Evolutionary conservation across 2,329 filamentous ascomycete species (phyloP), one percentile per base, ranked within the genome.

Genomic region (Calonectria hongkongensis): DNA sequence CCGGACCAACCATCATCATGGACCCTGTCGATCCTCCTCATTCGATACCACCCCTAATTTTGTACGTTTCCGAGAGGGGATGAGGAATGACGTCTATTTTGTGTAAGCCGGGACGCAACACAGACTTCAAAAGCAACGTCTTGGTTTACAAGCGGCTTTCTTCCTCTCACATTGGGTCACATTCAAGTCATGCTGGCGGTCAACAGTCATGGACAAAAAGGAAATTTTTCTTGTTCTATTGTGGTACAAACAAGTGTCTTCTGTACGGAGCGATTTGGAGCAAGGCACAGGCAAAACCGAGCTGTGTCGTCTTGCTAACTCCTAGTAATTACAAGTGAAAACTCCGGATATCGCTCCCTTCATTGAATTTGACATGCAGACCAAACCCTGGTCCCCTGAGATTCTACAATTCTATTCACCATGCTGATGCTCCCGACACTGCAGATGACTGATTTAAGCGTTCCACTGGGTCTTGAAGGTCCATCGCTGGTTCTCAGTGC

Each of bases 391-490:
- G 66, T 70, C 67, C 56, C 68, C 63, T 70, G 45, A 78, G 73
- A 74, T 73, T 64, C 67, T 72, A 74, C 64, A 74, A 54, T 45
- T 18, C 45, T 68, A 50, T 50, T 48, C 45, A 30, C 58, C 25
- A 50, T 47, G 12, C 48, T 28, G 50, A 27, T 36, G 39, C 16
- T 25, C 30, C n/a, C 43, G 10, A 21, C n/a, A 8, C 13, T 16
- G 25, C 66, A 21, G 15, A 9, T 60, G 48, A 58, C 21, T 39
- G 15, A 65, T 72, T 79, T 80, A 83, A 75, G 83, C 80, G 47
- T 82, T 80, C 78, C 82, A 81, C 68, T 84, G 85, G 66, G 85
- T 82, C 91, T 95, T 95, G 87, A 96, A 91, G 78, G 86, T 88
- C 85, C 88, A 93, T 81, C 88, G 83, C 80, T 83, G 78, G 77